These are phyloP conservation scores for Globisporangium ultimum DNA, from an alignment of 352 stramenopile species.

Conservation along the genomic window DNA sequence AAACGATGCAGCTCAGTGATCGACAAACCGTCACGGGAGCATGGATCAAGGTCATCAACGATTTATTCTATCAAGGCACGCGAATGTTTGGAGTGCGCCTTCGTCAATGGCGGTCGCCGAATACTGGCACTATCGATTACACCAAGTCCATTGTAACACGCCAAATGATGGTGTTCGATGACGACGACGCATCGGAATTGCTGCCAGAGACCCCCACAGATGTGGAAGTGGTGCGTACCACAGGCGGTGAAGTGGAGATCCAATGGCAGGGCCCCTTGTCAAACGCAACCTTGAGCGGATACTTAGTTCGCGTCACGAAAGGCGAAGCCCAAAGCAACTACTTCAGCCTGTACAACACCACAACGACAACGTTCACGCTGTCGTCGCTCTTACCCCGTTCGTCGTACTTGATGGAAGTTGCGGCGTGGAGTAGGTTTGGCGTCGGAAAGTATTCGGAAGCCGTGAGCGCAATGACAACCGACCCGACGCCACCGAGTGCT, in stretches of 20 bases:
- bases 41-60: slow-evolving; percentile 45
- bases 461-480: slow-evolving; percentile 25
- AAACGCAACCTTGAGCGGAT: slow-evolving; percentile 17
- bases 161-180: slow-evolving; percentile 36
- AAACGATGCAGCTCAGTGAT: slow-evolving; percentile 26
- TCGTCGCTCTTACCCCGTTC: slow-evolving; percentile 29
- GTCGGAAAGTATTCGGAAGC: slow-evolving; percentile 27
- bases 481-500: slow-evolving; percentile 21
- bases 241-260: slow-evolving; percentile 48
- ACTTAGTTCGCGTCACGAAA: slow-evolving; percentile 32
- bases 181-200: slow-evolving; percentile 33
- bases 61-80: slow-evolving; percentile 30
- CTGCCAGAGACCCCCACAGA: slow-evolving; percentile 18
- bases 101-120: background rate
- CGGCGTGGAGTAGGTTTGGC: slow-evolving; percentile 48
- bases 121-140: background rate
- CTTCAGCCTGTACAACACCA: slow-evolving; percentile 44
- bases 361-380: slow-evolving; percentile 27
- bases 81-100: slow-evolving; percentile 44
- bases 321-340: slow-evolving; percentile 10
- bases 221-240: slow-evolving; percentile 19
- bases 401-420: slow-evolving; percentile 34
- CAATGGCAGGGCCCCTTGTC: slow-evolving; percentile 16
- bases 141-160: slow-evolving; percentile 22
- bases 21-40: slow-evolving; percentile 31